Evolutionary conservation across 1,284 basidiomycete species (phyloP).

Genomic region (Wolfiporia cocos): DNA sequence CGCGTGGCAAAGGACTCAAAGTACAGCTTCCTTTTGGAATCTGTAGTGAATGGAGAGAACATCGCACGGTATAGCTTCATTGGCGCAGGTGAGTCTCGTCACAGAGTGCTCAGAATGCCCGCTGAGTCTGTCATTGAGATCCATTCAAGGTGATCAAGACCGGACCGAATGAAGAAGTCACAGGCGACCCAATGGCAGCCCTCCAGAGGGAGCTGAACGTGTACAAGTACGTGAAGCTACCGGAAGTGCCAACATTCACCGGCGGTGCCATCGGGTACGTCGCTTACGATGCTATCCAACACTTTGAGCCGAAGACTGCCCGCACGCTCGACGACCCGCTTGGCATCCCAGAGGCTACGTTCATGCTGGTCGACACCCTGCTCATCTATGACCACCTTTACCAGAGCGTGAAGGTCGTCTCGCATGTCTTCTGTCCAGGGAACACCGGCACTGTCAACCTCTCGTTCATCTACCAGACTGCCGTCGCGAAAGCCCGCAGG

Average conservation of each 20-base stretch:
- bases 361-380: conserved; percentile 95
- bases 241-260: conserved; percentile 91
- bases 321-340: conserved; percentile 70
- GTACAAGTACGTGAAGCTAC: conserved; percentile 89
- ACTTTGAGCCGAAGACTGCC: conserved; percentile 94
- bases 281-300: conserved; percentile 91
- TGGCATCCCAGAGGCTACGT: conserved; percentile 89
- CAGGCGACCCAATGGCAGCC: conserved; percentile 83
- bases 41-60: conserved; percentile 87
- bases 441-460: conserved; percentile 59
- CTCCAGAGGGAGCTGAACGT: conserved; percentile 85
- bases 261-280: conserved; percentile 98
- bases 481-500: conserved; percentile 71
- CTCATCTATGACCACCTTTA: conserved; percentile 97
- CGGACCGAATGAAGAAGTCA: conserved; percentile 77
- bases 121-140: conserved; percentile 41
- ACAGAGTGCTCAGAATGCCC: background rate
- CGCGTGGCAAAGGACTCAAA: conserved; percentile 89
- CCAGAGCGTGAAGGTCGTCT: conserved; percentile 92
- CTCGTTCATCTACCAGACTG: conserved; percentile 77
- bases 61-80: conserved; percentile 95
- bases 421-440: conserved; percentile 86
- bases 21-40: conserved; percentile 92
- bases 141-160: conserved; percentile 90
- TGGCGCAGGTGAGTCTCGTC: conserved; percentile 69